phyloP scores from a whole-genome alignment of 495 filamentous ascomycete species.

The Rostrohypoxylon terebratum region DNA sequence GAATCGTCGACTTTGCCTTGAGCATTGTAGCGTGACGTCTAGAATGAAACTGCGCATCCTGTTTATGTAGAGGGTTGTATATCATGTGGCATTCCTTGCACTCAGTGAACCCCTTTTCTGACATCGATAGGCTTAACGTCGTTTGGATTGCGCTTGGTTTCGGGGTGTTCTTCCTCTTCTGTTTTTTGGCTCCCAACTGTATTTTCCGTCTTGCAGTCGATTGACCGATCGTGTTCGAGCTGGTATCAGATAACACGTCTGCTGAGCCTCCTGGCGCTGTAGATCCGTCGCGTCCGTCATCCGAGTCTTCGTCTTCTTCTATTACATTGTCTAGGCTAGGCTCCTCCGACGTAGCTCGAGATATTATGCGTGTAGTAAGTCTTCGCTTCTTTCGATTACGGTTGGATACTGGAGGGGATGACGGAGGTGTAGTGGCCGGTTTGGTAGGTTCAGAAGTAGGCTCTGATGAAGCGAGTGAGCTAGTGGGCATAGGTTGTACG shows the following conservation, averaged over 20 bases:
- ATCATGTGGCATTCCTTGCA: slow-evolving; percentile 61
- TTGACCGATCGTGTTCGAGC: slow-evolving; percentile 17
- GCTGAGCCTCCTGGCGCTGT: background rate
- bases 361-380: slow-evolving; percentile 50
- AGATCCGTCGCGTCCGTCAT: background rate
- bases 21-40: slow-evolving; percentile 51
- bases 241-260: slow-evolving; percentile 16
- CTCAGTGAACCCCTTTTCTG: slow-evolving; percentile 55
- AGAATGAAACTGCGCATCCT: slow-evolving; percentile 59
- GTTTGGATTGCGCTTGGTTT: slow-evolving; percentile 56
- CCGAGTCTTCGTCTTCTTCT: background rate
- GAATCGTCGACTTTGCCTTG: slow-evolving; percentile 28
- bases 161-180: slow-evolving; percentile 24
- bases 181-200: slow-evolving; percentile 16
- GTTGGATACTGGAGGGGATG: slow-evolving; percentile 40
- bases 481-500: slow-evolving; percentile 30
- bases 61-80: slow-evolving; percentile 61
- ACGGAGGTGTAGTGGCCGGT: slow-evolving; percentile 46
- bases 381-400: slow-evolving; percentile 47
- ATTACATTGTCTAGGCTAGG: background rate
- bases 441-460: slow-evolving; percentile 25
- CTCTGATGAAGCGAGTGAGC: slow-evolving; percentile 26
- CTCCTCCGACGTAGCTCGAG: slow-evolving; percentile 25
- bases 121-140: slow-evolving; percentile 55
- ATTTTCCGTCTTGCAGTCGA: background rate